phyloP scores from a whole-genome alignment of 441 rosid species.

The Euphorbia corollata region DNA sequence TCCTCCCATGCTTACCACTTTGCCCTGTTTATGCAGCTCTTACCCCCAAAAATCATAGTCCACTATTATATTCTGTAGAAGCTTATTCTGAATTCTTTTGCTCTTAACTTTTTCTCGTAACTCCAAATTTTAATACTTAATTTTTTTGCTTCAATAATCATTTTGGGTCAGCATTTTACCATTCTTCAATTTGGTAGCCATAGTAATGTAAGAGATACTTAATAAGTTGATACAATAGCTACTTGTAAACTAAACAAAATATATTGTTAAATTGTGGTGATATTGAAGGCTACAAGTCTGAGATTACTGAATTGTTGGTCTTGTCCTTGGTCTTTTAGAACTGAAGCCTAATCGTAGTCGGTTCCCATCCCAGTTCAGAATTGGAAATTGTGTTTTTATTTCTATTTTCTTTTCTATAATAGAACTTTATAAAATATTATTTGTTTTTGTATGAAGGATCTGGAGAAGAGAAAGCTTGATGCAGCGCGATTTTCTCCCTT shows the following conservation, averaged over 20 bases:
- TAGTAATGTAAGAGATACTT: no score
- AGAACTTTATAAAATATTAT: slow-evolving; percentile 7
- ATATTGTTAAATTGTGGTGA: not conserved
- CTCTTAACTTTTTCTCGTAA: not conserved
- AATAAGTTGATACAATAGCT: not conserved
- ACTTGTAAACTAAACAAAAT: not conserved
- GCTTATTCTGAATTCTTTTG: not conserved
- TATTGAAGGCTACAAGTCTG: no score
- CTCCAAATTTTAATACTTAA: not conserved
- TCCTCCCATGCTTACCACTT: not conserved
- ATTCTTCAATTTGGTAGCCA: not conserved
- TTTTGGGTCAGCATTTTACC: not conserved
- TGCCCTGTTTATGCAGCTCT: not conserved
- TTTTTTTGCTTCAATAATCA: not conserved
- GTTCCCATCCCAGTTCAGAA: not conserved
- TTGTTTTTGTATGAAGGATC: slow-evolving; percentile 35
- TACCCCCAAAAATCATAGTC: not conserved
- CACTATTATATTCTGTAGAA: not conserved
- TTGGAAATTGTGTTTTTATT: not conserved
- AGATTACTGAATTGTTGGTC: not conserved
- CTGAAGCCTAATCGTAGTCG: not conserved
- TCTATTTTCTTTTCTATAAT: not conserved
- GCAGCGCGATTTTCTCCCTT: slow-evolving; percentile 89
- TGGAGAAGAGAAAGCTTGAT: slow-evolving; percentile 57
- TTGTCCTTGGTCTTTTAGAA: not conserved